A percentile compares a stretch with the other conserved stretches of the same genome.
Conservation (phyloP, 176 grass and related monocot species). For the Juncus effusus region DNA sequence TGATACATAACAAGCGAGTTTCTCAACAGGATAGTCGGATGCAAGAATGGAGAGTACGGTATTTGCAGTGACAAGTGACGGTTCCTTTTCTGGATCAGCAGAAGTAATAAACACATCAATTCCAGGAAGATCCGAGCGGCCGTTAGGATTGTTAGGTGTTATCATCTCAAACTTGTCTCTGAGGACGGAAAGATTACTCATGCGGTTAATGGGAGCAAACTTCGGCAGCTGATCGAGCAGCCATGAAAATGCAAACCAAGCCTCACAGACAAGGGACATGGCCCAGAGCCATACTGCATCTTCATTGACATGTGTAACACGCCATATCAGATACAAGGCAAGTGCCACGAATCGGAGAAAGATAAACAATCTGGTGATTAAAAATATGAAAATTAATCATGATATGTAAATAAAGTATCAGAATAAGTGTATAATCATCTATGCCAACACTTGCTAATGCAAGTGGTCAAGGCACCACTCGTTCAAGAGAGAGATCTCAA, state of each 20-base stretch:
- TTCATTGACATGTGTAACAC: constrained; percentile 61
- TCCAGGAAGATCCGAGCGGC: constrained; percentile 54
- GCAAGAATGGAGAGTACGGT: constrained; percentile 93
- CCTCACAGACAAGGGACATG: constrained; percentile 77
- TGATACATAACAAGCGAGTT: constrained; percentile 76
- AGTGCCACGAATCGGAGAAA: constrained; percentile 59
- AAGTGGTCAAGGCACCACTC: no score
- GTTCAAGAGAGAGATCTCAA: no score
- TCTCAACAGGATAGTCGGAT: constrained; percentile 74
- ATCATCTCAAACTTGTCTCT: constrained; percentile 60
- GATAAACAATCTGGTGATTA: constrained; percentile 58
- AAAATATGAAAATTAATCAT: not conserved
- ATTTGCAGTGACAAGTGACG: constrained; percentile 73
- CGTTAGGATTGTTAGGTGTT: constrained; percentile 35
- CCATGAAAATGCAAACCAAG: constrained; percentile 94
- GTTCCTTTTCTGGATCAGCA: constrained; percentile 83
- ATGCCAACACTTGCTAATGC: no score
- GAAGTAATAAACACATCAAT: constrained; percentile 87
- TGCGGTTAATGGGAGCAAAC: constrained; percentile 79
- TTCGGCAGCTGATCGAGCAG: constrained; percentile 85
- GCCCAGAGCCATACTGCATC: constrained; percentile 96
- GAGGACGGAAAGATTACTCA: constrained; percentile 50
- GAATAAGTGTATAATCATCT: no score
- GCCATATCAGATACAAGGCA: constrained; percentile 71
- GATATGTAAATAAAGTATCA: no score